Evolutionary conservation across 1,284 basidiomycete genomes (phyloP), one percentile per base, ranked within the genome.

Genomic region (Cryptococcus neoformans): DNA sequence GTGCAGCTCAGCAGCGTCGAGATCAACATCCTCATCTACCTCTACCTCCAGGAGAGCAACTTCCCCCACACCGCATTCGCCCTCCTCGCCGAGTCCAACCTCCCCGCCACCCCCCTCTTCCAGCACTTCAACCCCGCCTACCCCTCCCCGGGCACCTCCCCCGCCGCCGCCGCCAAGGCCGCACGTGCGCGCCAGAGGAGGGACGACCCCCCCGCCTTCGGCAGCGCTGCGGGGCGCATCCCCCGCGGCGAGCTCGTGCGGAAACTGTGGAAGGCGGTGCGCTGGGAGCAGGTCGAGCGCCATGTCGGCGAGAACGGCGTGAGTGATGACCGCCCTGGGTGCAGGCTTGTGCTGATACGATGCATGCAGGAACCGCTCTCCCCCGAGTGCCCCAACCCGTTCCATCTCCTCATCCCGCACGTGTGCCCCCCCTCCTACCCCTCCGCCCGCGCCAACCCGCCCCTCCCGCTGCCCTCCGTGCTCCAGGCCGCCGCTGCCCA

Each of bases 21-120:
- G 62, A 69, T 77, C 46, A 77, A 77, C 58, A 72, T 73, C 35
- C 57, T 77, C 36, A 69, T 77, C 34, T 76, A 77, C 56, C 60
- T 72, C 71, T 77, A 77, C 41, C 65, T 77, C 17, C 63, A 73
- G 50, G 75, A 77, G 53, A 74, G 72, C 12, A 72, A 74, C 59
- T 70, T 77, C 53, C 51, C 66, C 14, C 75, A 77, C 55, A 70
- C 74, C 1, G 75, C 75, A 2, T 77, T 73, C 62, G 60, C 70
- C 10, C 56, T 77, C 8, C 62, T 74, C 0, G 60, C 67, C 14
- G 75, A 77, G 55, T 72, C 74, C 2, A 58, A 65, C 4, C 63
- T 77, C 3, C 63, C 69, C 2, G 61, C 61, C 6, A 74, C 74
- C 4, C 58, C 72, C 0, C 55, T 77, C 8, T 77, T 74, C 41